phyloP scores from a whole-genome alignment of 2,329 filamentous ascomycete species.

The Trichoderma oligosporum region DNA sequence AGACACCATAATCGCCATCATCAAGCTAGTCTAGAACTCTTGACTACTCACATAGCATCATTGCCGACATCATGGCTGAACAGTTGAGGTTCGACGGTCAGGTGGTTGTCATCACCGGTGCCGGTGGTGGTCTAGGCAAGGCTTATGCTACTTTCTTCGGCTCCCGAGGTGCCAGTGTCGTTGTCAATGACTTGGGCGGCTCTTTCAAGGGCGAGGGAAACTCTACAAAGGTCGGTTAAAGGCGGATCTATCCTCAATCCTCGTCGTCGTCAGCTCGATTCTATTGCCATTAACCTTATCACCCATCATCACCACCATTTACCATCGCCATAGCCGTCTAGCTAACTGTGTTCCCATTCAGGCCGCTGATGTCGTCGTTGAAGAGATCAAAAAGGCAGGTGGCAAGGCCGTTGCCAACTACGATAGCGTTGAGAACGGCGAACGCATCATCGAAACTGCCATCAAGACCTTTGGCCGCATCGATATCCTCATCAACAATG shows the following conservation, averaged over 20 bases:
- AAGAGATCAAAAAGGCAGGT: constrained; percentile 80
- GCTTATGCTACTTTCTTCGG: constrained; percentile 88
- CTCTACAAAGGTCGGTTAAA: constrained; percentile 67
- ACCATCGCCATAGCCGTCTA: neutral
- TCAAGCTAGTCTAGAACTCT: too few relatives aligned
- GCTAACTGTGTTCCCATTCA: constrained; percentile 34
- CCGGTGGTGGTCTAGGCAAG: constrained; percentile 74
- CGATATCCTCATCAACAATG: constrained; percentile 96
- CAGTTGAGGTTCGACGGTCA: constrained; percentile 80
- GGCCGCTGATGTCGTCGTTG: constrained; percentile 78
- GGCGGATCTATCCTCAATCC: neutral
- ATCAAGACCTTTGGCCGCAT: constrained; percentile 79
- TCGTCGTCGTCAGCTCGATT: neutral
- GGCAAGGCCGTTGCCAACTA: constrained; percentile 98
- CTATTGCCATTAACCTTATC: neutral
- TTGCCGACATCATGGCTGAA: constrained; percentile 50
- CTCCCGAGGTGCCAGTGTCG: constrained; percentile 85
- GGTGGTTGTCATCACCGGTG: constrained; percentile 78
- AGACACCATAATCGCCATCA: neutral
- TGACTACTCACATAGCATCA: constrained; percentile 21
- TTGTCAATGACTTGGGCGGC: constrained; percentile 93
- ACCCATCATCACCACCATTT: neutral
- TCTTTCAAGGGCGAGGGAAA: constrained; percentile 91
- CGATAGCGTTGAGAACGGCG: constrained; percentile 88
- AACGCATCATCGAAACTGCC: constrained; percentile 88